These are phyloP conservation scores for Rhodotorula graminis DNA, from an alignment of 768 basidiomycete species.

Conservation along the genomic window DNA sequence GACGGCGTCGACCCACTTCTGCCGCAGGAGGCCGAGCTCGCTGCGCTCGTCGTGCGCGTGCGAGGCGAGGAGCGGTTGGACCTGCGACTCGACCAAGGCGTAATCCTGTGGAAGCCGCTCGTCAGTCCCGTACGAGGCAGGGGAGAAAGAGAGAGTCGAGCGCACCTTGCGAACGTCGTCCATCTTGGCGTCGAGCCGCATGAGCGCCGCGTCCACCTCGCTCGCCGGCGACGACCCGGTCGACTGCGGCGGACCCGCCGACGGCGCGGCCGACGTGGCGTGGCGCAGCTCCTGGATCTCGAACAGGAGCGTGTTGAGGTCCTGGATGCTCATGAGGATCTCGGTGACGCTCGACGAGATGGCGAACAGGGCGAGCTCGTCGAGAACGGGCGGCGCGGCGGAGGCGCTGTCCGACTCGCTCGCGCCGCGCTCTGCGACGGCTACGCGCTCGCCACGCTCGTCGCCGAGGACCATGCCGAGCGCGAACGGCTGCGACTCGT, in stretches of 20 bases:
- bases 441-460: too few relatives aligned
- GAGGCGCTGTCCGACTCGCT: too few relatives aligned
- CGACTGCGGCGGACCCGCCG: not conserved
- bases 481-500: not conserved
- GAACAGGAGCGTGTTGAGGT: constrained; percentile 38
- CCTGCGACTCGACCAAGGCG: constrained; percentile 1
- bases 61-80: constrained; percentile 2
- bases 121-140: not conserved
- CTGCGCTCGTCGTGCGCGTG: constrained; percentile 45
- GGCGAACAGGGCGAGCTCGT: constrained; percentile 29
- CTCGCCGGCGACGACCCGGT: not conserved
- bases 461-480: not conserved
- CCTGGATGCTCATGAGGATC: constrained; percentile 28
- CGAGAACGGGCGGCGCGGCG: not conserved
- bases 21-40: constrained; percentile 54
- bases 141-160: not conserved
- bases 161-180: constrained; percentile 29
- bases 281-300: constrained; percentile 43
- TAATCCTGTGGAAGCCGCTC: not conserved
- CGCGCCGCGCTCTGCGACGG: too few relatives aligned
- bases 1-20: constrained; percentile 68
- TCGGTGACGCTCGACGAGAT: constrained; percentile 39
- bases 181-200: constrained; percentile 34
- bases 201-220: constrained; percentile 37
- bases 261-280: constrained; percentile 2